Evolutionary conservation across 116 monocot species (phyloP), one percentile per base, ranked within the genome.

Genomic region (Posidonia oceanica): DNA sequence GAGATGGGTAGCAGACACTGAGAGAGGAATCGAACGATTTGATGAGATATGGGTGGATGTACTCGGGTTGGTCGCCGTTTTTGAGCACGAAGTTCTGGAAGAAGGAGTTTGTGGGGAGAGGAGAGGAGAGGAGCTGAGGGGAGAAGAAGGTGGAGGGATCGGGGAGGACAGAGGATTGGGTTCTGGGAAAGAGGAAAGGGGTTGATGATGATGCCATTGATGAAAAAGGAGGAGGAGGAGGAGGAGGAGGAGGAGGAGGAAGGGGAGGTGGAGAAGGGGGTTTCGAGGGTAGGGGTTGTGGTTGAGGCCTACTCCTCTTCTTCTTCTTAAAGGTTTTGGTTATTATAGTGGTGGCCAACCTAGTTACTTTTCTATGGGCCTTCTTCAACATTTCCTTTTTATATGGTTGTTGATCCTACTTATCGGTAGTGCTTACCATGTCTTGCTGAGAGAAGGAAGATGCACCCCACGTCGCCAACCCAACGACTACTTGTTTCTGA

Each of bases 21-120:
- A 97, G 77, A 67, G 92, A 83, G 18, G 73, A 61, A 63, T 63
- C 7, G 69, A 80, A 14, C 77, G 85, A 80, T 61, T 82, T 80
- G 87, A 97, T 69, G 82, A 89, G 87, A 77, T 97, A 92, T 0
- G 97, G 97, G 69, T 97, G 97, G 76, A 94, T 94, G 80, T 87
- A 88, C 69, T 97, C 97, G 1, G 97, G 87, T 61, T 93, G 93
- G 72, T 84, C 83, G 61, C 87, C 86, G 63, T 82, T 81, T 7
- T 83, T 87, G 60, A 93, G 83, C 41, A 57, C 74, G 72, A 84
- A 81, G 85, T 93, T 93, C 63, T 93, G 93, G 89, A 93, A 93
- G 89, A 93, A 93, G 74, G 89, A 89, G 75, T 93, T 93, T 59
- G 93, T 93, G 70, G 93, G 93, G 62, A 93, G 86, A 21, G 93